These are phyloP conservation scores for Mycena leptocephala DNA, from an alignment of 768 basidiomycete species.

Conservation along the genomic window DNA sequence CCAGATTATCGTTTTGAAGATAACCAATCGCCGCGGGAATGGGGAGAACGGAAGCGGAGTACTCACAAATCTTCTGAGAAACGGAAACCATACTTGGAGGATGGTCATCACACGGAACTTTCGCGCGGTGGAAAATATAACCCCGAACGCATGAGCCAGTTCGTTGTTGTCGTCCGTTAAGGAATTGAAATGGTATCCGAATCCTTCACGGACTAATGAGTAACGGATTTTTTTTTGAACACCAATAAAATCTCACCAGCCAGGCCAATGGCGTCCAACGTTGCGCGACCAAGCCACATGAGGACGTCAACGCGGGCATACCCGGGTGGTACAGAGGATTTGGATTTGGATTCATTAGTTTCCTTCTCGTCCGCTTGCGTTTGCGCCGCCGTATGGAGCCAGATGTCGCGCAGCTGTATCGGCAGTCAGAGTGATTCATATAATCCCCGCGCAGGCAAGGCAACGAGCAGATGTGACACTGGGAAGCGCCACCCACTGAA, in stretches of 20 bases:
- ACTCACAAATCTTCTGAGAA: constrained; percentile 70
- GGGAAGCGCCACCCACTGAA: neutral
- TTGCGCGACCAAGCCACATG: constrained; percentile 70
- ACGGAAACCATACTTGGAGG: constrained; percentile 72
- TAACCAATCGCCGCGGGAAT: constrained; percentile 30
- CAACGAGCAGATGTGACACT: constrained; percentile 19
- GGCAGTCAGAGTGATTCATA: constrained; percentile 17
- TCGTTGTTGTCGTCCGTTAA: constrained; percentile 65
- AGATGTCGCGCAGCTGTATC: constrained; percentile 66
- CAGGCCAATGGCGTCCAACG: constrained; percentile 78
- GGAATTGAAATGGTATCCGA: constrained; percentile 74
- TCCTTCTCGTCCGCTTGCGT: constrained; percentile 8
- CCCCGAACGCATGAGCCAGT: constrained; percentile 68
- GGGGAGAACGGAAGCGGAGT: neutral
- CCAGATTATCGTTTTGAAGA: neutral
- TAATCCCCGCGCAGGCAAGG: constrained; percentile 1
- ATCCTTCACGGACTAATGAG: constrained; percentile 54
- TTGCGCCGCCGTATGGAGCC: constrained; percentile 42
- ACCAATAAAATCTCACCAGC: constrained; percentile 59
- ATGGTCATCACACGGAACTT: constrained; percentile 69
- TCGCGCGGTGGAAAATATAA: constrained; percentile 69
- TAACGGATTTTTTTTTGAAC: neutral
- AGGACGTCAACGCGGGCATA: constrained; percentile 65
- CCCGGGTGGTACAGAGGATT: constrained; percentile 9
- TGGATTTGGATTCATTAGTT: constrained; percentile 32